These are phyloP conservation scores for Termitomyces sp. DNA, from an alignment of 768 basidiomycete species.

Conservation along the genomic window DNA sequence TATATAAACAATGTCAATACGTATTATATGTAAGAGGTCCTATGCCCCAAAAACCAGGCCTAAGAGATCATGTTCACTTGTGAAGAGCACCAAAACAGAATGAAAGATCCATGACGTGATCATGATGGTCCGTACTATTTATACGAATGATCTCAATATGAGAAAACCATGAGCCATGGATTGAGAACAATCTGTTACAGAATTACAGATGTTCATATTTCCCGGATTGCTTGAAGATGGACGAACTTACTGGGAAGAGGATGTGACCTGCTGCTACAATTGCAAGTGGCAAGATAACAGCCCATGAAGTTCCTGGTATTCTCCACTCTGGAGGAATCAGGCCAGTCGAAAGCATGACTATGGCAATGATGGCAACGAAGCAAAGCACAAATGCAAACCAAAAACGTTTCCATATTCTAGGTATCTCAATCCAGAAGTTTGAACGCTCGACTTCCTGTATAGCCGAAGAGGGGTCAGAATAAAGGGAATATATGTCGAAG, in stretches of 20 bases:
- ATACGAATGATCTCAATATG: constrained; percentile 29
- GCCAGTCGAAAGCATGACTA: constrained; percentile 49
- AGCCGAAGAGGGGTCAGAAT: neutral
- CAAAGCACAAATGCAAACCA: constrained; percentile 58
- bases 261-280: constrained; percentile 64
- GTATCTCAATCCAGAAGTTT: constrained; percentile 90
- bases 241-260: constrained; percentile 60
- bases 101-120: constrained; percentile 1
- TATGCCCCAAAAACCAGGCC: constrained; percentile 1
- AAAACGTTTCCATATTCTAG: constrained; percentile 77
- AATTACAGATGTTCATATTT: neutral
- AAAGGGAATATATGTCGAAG: neutral
- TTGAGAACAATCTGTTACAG: constrained; percentile 66
- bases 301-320: constrained; percentile 61
- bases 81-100: constrained; percentile 5
- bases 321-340: constrained; percentile 61
- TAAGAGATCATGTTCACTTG: constrained; percentile 1
- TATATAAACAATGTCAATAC: neutral
- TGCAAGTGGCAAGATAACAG: constrained; percentile 71
- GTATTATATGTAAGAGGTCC: neutral
- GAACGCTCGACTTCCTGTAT: constrained; percentile 76
- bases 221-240: neutral
- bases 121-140: neutral
- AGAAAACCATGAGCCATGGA: constrained; percentile 87
- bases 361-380: constrained; percentile 41